These are phyloP conservation scores for Aspergillus carbonarius DNA, from an alignment of 2,329 filamentous ascomycete species.

Conservation along the genomic window DNA sequence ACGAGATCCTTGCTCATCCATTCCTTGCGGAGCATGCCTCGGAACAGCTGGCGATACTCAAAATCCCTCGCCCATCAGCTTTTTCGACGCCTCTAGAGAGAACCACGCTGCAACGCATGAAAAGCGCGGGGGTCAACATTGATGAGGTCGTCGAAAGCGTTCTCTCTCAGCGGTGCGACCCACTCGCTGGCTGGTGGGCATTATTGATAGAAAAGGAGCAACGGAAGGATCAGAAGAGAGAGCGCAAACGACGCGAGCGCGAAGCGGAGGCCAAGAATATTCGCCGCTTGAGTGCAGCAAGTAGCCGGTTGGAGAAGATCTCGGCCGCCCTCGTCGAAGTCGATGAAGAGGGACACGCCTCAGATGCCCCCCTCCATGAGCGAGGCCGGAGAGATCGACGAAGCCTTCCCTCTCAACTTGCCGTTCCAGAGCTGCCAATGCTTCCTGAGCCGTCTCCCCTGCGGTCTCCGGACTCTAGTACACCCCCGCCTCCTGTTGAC, in stretches of 20 bases:
- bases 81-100: slow-evolving; percentile 88
- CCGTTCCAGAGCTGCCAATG: slow-evolving; percentile 72
- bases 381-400: slow-evolving; percentile 77
- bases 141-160: slow-evolving; percentile 95
- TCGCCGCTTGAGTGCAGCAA: slow-evolving; percentile 82
- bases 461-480: slow-evolving; percentile 36
- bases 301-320: slow-evolving; percentile 78
- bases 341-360: slow-evolving; percentile 66
- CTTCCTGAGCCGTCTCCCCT: slow-evolving; percentile 61
- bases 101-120: slow-evolving; percentile 88
- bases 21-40: slow-evolving; percentile 86
- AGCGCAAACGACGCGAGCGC: slow-evolving; percentile 79
- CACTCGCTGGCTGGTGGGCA: slow-evolving; percentile 93
- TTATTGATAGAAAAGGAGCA: slow-evolving; percentile 91
- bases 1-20: slow-evolving; percentile 82
- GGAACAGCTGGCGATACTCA: slow-evolving; percentile 84
- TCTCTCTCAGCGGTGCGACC: slow-evolving; percentile 82
- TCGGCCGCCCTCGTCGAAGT: slow-evolving; percentile 75
- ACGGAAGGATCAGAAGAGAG: slow-evolving; percentile 75
- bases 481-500: slow-evolving; percentile 69
- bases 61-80: slow-evolving; percentile 73
- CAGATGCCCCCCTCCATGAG: slow-evolving; percentile 60
- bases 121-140: slow-evolving; percentile 87
- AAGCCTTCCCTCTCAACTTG: slow-evolving; percentile 63
- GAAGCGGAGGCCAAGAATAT: slow-evolving; percentile 79